These are phyloP conservation scores for Epichloe elymi DNA, from an alignment of 2,329 filamentous ascomycete species.

Conservation along the genomic window DNA sequence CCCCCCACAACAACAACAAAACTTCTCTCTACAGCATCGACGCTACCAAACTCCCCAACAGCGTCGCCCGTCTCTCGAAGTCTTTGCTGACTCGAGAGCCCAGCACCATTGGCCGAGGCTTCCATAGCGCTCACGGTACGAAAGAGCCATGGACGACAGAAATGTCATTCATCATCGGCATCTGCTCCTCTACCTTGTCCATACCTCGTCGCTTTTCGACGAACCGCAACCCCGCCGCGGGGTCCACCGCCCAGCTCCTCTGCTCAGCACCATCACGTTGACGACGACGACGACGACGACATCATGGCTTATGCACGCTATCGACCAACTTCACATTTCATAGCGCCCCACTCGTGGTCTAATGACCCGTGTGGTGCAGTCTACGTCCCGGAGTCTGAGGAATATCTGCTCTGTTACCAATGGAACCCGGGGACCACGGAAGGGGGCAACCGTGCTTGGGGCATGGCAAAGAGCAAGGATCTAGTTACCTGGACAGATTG, in stretches of 20 bases:
- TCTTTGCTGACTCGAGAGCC: not conserved
- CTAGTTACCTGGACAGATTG: conserved; percentile 22
- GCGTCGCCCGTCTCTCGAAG: too few species aligned
- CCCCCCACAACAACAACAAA: too few species aligned
- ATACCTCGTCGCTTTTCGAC: too few species aligned
- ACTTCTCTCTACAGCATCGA: too few species aligned
- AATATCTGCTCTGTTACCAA: conserved; percentile 29
- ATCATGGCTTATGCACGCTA: conserved; percentile 6
- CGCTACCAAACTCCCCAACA: too few species aligned
- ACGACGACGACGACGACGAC: not conserved
- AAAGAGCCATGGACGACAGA: not conserved
- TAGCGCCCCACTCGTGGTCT: conserved; percentile 24
- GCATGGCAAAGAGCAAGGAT: conserved; percentile 24
- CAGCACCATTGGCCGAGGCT: not conserved
- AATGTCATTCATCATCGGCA: too few species aligned
- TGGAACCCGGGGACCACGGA: conserved; percentile 13
- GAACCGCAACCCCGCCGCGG: too few species aligned
- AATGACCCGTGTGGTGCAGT: conserved; percentile 30
- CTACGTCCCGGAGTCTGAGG: conserved; percentile 25
- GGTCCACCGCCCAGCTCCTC: too few species aligned
- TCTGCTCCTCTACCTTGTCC: too few species aligned
- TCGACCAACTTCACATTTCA: conserved; percentile 17
- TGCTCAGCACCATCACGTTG: too few species aligned
- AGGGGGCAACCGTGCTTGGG: conserved; percentile 15
- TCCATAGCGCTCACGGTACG: not conserved